These are phyloP conservation scores for Fragaria ananassa DNA, from an alignment of 306 rosid genomes.

Conservation along the genomic window DNA sequence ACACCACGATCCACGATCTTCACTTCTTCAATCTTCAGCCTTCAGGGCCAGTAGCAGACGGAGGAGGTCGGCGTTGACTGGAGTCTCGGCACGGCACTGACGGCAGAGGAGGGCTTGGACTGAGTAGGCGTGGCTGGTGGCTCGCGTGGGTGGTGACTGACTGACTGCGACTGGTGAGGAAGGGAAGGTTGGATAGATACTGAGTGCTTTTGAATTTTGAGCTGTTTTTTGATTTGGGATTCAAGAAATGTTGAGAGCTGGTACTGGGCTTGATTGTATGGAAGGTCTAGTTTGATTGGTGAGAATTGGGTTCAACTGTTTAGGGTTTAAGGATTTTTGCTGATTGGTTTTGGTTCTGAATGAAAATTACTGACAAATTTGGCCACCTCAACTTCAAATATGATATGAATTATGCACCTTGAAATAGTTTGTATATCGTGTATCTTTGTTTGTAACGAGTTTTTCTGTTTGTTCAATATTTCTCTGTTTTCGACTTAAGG, in stretches of 20 bases:
- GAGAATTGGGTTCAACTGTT: not conserved
- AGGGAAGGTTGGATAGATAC: not conserved
- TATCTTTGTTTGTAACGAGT: not conserved
- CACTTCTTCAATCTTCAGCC: too few relatives aligned
- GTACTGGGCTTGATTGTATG: conserved; percentile 5
- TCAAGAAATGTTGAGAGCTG: not conserved
- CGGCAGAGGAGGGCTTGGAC: too few relatives aligned
- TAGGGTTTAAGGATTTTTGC: not conserved
- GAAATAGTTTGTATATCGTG: not conserved
- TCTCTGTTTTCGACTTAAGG: not conserved
- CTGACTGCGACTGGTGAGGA: too few relatives aligned
- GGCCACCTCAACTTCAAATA: not conserved
- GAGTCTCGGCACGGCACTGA: too few relatives aligned
- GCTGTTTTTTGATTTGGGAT: conserved; percentile 7
- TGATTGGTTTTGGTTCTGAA: not conserved
- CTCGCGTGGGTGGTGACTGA: too few relatives aligned
- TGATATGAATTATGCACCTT: not conserved
- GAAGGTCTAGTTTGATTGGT: not conserved
- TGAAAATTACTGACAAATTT: not conserved
- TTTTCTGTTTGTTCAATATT: not conserved
- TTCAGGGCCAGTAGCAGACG: too few relatives aligned
- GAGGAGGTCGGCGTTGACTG: too few relatives aligned
- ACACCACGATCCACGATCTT: too few relatives aligned
- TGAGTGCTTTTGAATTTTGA: not conserved
- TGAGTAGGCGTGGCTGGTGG: too few relatives aligned